phyloP scores from a whole-genome alignment of 2,329 filamentous ascomycete species.

The Periglandula ipomoeae region DNA sequence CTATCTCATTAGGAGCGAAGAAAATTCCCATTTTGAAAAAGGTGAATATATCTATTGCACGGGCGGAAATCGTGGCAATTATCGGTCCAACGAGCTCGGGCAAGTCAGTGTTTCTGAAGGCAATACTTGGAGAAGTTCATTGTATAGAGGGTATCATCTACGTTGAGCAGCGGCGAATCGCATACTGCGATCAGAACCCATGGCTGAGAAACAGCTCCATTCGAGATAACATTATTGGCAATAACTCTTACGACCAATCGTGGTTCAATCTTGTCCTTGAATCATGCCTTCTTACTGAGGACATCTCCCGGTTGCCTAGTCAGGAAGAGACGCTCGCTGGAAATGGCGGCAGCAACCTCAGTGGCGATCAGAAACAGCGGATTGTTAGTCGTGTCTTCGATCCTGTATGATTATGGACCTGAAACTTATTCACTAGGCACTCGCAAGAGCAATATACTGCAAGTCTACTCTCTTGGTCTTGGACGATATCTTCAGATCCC shows the following conservation, averaged over 20 bases:
- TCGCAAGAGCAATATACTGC: constrained; percentile 5
- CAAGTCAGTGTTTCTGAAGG: constrained; percentile 8
- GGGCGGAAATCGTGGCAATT: constrained; percentile 4
- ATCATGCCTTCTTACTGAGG: constrained; percentile 27
- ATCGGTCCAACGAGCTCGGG: constrained; percentile 19
- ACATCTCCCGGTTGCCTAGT: constrained; percentile 32
- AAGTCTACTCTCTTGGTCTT: constrained; percentile 1
- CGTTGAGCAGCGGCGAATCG: constrained; percentile 1
- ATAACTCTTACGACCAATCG: not conserved
- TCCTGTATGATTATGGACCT: too few relatives aligned
- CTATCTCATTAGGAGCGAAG: constrained; percentile 27
- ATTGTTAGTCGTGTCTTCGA: not conserved
- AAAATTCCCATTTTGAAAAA: constrained; percentile 20
- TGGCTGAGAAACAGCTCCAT: constrained; percentile 10
- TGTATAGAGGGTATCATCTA: too few relatives aligned
- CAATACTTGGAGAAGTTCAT: constrained; percentile 9
- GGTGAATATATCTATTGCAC: constrained; percentile 2
- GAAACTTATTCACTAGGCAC: not conserved
- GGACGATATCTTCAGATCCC: constrained; percentile 5
- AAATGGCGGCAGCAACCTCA: constrained; percentile 25
- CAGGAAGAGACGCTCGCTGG: constrained; percentile 23
- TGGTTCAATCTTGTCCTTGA: constrained; percentile 12
- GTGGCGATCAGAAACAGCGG: constrained; percentile 24
- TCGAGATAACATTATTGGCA: constrained; percentile 9
- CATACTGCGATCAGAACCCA: constrained; percentile 9